phyloP scores from a whole-genome alignment of 345 rosid genomes.

The Psidium guajava region DNA sequence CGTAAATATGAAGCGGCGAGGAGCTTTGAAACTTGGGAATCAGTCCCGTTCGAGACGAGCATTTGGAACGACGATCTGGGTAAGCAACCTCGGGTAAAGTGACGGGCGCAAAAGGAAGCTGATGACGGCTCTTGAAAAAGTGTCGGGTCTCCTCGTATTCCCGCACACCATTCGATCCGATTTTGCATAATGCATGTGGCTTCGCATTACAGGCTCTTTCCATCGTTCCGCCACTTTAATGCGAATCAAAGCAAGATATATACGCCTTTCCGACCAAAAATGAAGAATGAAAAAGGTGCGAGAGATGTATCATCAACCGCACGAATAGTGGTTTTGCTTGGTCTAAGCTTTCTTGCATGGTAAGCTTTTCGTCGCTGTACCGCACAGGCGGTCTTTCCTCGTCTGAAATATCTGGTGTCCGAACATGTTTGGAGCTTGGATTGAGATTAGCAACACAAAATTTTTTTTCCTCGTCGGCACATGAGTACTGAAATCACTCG shows the following conservation, averaged over 20 bases:
- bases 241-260: background rate
- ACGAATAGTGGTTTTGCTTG: background rate
- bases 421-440: background rate
- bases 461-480: background rate
- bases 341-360: background rate
- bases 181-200: background rate
- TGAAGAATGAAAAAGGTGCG: background rate
- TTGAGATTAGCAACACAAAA: background rate
- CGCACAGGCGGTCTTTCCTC: background rate
- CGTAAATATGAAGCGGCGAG: background rate
- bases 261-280: background rate
- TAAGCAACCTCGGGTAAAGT: background rate
- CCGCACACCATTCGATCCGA: background rate
- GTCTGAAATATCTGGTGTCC: background rate
- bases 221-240: background rate
- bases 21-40: background rate
- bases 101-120: background rate
- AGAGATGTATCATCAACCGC: background rate
- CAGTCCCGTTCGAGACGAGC: background rate
- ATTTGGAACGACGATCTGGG: background rate
- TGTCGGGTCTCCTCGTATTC: background rate
- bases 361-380: background rate
- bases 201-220: no score
- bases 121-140: background rate
- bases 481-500: background rate